A percentile compares a stretch with the other conserved stretches of the same genome.
phyloP scores from a whole-genome alignment of 805 yeast species.

The Pichia ethanolica region DNA sequence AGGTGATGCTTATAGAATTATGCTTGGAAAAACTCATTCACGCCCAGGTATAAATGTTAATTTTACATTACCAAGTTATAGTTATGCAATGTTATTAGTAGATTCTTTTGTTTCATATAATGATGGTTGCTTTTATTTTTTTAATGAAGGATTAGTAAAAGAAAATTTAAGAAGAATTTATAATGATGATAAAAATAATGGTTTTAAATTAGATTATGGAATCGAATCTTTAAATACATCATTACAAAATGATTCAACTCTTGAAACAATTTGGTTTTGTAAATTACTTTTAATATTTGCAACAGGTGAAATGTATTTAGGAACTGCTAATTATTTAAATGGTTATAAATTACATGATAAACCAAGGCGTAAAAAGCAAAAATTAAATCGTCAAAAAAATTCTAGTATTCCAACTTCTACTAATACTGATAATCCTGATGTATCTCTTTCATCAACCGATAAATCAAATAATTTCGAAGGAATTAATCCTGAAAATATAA shows the following conservation, averaged over 20 bases:
- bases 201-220: slow-evolving; percentile 26
- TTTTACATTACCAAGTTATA: slow-evolving; percentile 67
- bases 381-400: slow-evolving; percentile 1
- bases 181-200: slow-evolving; percentile 34
- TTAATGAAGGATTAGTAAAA: slow-evolving; percentile 74
- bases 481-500: not conserved
- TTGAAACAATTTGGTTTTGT: slow-evolving; percentile 78
- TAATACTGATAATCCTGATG: not conserved
- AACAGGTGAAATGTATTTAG: slow-evolving; percentile 75
- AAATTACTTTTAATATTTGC: slow-evolving; percentile 68
- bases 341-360: slow-evolving; percentile 33
- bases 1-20: slow-evolving; percentile 68
- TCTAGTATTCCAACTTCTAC: not conserved
- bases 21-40: slow-evolving; percentile 59
- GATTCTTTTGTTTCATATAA: slow-evolving; percentile 73
- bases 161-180: slow-evolving; percentile 57
- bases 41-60: slow-evolving; percentile 63
- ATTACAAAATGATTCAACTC: slow-evolving; percentile 42
- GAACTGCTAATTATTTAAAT: slow-evolving; percentile 61
- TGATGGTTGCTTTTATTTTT: slow-evolving; percentile 79
- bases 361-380: slow-evolving; percentile 17
- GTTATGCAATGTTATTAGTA: slow-evolving; percentile 66
- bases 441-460: not conserved
- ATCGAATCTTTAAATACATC: slow-evolving; percentile 19
- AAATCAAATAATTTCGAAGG: too few species aligned